Percentiles rank a stretch among this genome's conserved stretches.
These are phyloP conservation scores for Apiospora sp. DNA, from an alignment of 2,329 filamentous ascomycete species.

Conservation along the genomic window DNA sequence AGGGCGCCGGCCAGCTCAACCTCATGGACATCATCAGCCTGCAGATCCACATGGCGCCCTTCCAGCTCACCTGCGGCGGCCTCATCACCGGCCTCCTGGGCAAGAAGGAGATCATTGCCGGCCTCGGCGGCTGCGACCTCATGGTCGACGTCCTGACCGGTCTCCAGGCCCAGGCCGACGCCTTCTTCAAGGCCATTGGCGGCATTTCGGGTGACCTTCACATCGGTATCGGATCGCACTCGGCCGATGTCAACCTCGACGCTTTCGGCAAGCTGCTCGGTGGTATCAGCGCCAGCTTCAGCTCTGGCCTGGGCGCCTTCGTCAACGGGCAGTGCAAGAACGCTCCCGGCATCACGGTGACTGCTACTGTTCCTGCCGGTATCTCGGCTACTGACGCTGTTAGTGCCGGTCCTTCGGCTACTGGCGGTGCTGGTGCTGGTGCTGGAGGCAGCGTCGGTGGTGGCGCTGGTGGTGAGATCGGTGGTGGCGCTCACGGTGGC, in stretches of 20 bases:
- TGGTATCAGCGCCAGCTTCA: background rate
- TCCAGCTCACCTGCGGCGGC: background rate
- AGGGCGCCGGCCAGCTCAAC: constrained; percentile 12
- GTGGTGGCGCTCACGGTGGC: background rate
- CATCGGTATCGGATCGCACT: constrained; percentile 10
- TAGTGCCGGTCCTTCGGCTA: background rate
- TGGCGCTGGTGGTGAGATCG: background rate
- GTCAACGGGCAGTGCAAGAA: constrained; percentile 6
- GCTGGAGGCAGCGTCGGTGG: background rate
- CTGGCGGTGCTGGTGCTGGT: background rate
- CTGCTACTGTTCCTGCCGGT: constrained; percentile 7
- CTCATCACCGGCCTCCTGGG: background rate
- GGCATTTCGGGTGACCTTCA: background rate
- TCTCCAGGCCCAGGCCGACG: background rate
- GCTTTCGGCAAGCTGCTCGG: constrained; percentile 10
- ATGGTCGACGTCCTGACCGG: constrained; percentile 8
- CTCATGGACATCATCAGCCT: constrained; percentile 9
- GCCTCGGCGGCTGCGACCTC: constrained; percentile 16
- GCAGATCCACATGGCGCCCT: background rate
- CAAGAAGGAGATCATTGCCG: constrained; percentile 17
- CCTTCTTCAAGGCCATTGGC: constrained; percentile 9
- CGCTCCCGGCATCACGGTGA: background rate
- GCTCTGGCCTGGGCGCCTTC: background rate
- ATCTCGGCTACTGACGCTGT: background rate
- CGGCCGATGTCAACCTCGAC: constrained; percentile 11